Base-by-base conservation (phyloP, 306 rosid genomes). In the Lathyrus tuberosus region DNA sequence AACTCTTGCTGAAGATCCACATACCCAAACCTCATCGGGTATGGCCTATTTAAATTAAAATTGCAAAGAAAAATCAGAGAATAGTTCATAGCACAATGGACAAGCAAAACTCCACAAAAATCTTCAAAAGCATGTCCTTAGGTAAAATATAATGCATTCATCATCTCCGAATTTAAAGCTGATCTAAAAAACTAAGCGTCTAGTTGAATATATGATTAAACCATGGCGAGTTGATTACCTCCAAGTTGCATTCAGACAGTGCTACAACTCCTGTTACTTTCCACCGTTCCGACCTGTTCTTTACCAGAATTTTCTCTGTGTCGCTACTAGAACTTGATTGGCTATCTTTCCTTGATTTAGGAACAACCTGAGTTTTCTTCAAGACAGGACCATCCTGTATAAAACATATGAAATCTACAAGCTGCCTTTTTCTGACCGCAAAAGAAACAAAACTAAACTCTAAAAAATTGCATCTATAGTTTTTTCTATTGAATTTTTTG, bases 21-120 rank as follows among this genome's bases (percentile, higher is more conserved):
- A 83, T 71, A 77, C 71, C 98, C 97, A 94, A 65, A 90, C 94
- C 83, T 88, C 94, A 62, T 81, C 81, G 20, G 96, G 98, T 65
- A 94, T 76, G 69, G 62, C 91, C 98, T 94, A 75, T 13, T 40
- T 77, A 61, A 79, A 76, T 73, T 38, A 37, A 54, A 82, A 33
- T 41, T 37, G 3, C 20, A 14, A 63, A 9, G 26, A 12, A 51
- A 62, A 69, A 38, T 64, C 60, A 79, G 76, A 33, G 53, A 30
- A 58, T 40, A 40, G 57, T 35, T 40, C 28, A 59, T 31, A 82
- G 7, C 41, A 44, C 48, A 57, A 53, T 12, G 53, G 57, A 68
- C 26, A 41, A 20, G 22, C 22, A 20, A 20, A 8, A 11, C 26
- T 49, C 48, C 49, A 57, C 10, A 22, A 43, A 70, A 10, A 44